Percentiles rank a stretch among this genome's conserved stretches.
Conservation (phyloP, 1,139 yeast genomes). For the Hemisphaericaspora subhashii region DNA sequence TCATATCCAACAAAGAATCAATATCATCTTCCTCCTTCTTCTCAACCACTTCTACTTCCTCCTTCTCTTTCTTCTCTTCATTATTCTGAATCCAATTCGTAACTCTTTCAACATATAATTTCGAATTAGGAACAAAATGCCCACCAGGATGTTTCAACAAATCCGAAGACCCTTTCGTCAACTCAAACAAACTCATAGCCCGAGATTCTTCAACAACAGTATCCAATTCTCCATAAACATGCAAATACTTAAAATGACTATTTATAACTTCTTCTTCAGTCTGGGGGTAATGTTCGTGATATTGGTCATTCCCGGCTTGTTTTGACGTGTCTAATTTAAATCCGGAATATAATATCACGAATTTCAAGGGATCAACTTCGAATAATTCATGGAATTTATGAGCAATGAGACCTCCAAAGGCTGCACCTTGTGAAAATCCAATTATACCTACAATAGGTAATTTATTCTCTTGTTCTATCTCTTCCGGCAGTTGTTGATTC, state of each 20-base stretch:
- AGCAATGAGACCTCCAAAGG: conserved; percentile 48
- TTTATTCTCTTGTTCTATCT: conserved; percentile 22
- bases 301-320: conserved; percentile 26
- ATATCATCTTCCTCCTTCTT: conserved; percentile 25
- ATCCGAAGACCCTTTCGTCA: conserved; percentile 46
- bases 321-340: conserved; percentile 60
- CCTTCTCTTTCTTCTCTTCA: conserved; percentile 16
- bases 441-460: conserved; percentile 43
- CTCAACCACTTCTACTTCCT: conserved; percentile 16
- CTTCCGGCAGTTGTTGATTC: conserved; percentile 17
- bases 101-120: conserved; percentile 57
- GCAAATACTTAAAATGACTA: conserved; percentile 48
- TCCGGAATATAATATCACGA: conserved; percentile 76
- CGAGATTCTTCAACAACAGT: conserved; percentile 83
- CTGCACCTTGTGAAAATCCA: conserved; percentile 51
- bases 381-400: conserved; percentile 32
- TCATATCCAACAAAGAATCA: conserved; percentile 37
- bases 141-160: conserved; percentile 78
- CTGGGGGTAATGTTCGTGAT: conserved; percentile 34
- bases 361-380: conserved; percentile 48
- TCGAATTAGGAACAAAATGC: conserved; percentile 80
- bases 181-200: conserved; percentile 56
- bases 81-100: conserved; percentile 49
- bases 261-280: conserved; percentile 13
- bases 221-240: conserved; percentile 84